Base-by-base conservation (phyloP, 176 grass and related monocot genomes). In the Eragrostis nindensis region DNA sequence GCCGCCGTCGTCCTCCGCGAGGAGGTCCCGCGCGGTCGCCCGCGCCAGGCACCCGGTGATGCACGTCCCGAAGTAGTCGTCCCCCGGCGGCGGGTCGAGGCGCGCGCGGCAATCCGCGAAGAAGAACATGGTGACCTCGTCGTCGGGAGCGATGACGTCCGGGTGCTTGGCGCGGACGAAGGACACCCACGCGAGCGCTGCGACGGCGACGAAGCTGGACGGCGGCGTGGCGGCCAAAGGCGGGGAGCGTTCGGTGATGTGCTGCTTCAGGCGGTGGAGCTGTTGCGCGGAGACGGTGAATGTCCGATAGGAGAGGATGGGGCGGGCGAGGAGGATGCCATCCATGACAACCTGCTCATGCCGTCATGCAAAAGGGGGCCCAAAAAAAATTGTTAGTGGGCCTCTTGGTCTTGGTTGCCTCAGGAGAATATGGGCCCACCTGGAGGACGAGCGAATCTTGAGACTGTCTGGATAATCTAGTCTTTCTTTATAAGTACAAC, bases 11-110 rank as follows among this genome's bases (percentile, higher is more conserved):
- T 17, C 38, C 8, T 5, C 59, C 0, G 2, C 54, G 27, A 38
- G 43, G 7, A 89, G 68, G 54, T 87, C 82, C 11, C 43, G 26
- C 6, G 70, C 71, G 18, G 60, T 5, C 13, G 81, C 71, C 1
- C 4, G 55, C 0, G 81, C 80, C 11, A 71, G 70, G 74, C 75
- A 85, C 4, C 61, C 69, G 1, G 66, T 26, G 73, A 85, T 26
- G 85, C 85, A 91, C 14, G 73, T 82, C 10, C 89, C 89, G 85
- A 87, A 84, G 77, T 77, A 91, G 43, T 5, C 2, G 12, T 81
- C 80, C 0, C 70, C 75, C 12, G 80, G 43, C 3, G 81, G 80
- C 8, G 76, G 89, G 41, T 84, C 52, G 7, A 91, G 50, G n/a
- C 73, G 80, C 16, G 84, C 11, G 12, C 80, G 85, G 76, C 70